These are phyloP conservation scores for Bryoerythrophyllum caledonicum DNA, from an alignment of 225 moss, liverwort and hornwort genomes.

Conservation along the genomic window DNA sequence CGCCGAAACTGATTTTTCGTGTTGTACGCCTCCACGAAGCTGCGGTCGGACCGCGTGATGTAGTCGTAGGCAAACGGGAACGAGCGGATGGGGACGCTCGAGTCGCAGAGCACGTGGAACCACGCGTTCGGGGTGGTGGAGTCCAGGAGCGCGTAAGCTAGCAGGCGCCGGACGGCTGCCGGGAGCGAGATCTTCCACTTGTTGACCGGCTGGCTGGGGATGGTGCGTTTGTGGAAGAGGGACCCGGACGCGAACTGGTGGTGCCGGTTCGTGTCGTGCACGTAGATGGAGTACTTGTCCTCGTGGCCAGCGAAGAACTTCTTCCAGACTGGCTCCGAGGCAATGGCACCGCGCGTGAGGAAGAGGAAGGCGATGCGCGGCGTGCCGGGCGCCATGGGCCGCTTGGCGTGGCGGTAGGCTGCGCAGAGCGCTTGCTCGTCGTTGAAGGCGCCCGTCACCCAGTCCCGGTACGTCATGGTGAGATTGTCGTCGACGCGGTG, in stretches of 20 bases:
- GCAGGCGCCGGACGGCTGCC: constrained; percentile 12
- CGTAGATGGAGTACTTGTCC: constrained; percentile 23
- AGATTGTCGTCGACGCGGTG: constrained; percentile 8
- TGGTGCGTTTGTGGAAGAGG: constrained; percentile 20
- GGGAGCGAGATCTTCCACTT: background rate
- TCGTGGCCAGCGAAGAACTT: constrained; percentile 23
- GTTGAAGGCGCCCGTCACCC: constrained; percentile 17
- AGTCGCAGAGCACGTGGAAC: constrained; percentile 33
- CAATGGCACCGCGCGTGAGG: constrained; percentile 14
- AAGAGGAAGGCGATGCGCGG: constrained; percentile 38
- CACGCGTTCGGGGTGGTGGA: constrained; percentile 18
- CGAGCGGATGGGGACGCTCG: constrained; percentile 22
- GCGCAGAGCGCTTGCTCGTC: constrained; percentile 27
- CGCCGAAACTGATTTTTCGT: background rate
- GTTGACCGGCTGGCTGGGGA: constrained; percentile 8
- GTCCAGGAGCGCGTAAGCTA: constrained; percentile 21
- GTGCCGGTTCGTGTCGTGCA: background rate
- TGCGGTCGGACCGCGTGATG: constrained; percentile 15
- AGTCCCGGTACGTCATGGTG: constrained; percentile 4
- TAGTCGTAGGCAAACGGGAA: constrained; percentile 17
- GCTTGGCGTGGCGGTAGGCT: constrained; percentile 26
- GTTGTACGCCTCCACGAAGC: constrained; percentile 36
- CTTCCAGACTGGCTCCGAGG: constrained; percentile 27
- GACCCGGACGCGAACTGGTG: background rate
- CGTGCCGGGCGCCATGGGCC: background rate